A percentile compares a stretch with the other conserved stretches of the same genome.
Conservation (phyloP, 495 filamentous ascomycete species). For the Hypoxylon trugodes region DNA sequence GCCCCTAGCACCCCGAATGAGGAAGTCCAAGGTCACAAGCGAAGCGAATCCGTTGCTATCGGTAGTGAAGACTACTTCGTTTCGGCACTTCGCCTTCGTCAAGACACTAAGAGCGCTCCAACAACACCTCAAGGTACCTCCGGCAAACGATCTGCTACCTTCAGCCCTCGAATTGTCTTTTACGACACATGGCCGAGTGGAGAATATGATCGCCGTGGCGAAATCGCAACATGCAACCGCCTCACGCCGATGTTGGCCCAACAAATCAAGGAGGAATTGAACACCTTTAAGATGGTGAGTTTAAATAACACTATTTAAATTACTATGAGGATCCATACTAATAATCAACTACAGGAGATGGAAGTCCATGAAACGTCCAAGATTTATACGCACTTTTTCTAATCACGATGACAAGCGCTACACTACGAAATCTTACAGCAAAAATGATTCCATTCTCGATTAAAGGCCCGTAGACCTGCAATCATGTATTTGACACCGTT, state of each 20-base stretch:
- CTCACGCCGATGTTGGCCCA: slow-evolving; percentile 96
- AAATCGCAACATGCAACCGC: slow-evolving; percentile 97
- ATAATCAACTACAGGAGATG: slow-evolving; percentile 82
- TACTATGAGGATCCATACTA: slow-evolving; percentile 30
- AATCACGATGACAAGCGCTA: slow-evolving; percentile 52
- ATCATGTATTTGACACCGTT: slow-evolving; percentile 53
- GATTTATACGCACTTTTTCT: slow-evolving; percentile 99
- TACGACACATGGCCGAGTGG: slow-evolving; percentile 94
- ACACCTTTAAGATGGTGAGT: slow-evolving; percentile 98
- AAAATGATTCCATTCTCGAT: slow-evolving; percentile 47
- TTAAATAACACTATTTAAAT: not conserved
- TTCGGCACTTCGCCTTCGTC: slow-evolving; percentile 70
- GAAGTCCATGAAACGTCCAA: slow-evolving; percentile 99
- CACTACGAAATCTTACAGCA: slow-evolving; percentile 43
- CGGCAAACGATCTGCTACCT: slow-evolving; percentile 77
- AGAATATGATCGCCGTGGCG: slow-evolving; percentile 95
- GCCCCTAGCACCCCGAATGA: slow-evolving; percentile 84
- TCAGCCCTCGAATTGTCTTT: slow-evolving; percentile 92
- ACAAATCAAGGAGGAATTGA: slow-evolving; percentile 99
- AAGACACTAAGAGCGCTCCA: slow-evolving; percentile 78
- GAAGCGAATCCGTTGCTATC: slow-evolving; percentile 72
- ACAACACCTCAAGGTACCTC: slow-evolving; percentile 71
- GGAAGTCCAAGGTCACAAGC: slow-evolving; percentile 68
- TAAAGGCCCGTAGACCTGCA: slow-evolving; percentile 43
- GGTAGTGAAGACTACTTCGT: slow-evolving; percentile 90